phyloP scores from a whole-genome alignment of 2,329 filamentous ascomycete species.

The Penicillium sp. region DNA sequence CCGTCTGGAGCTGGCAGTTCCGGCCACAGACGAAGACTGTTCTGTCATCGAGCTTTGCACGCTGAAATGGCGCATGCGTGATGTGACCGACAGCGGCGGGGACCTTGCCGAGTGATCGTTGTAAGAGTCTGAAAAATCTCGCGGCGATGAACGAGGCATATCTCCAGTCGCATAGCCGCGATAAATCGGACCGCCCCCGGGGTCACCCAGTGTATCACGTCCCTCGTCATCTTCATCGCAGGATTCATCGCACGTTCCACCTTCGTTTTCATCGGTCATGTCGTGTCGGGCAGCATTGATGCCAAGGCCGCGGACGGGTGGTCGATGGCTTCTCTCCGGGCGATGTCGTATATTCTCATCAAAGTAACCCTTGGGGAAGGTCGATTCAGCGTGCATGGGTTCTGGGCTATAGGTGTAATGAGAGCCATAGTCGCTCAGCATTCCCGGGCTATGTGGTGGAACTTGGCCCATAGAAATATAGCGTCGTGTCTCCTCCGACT shows the following conservation, averaged over 20 bases:
- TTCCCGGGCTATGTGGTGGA: neutral
- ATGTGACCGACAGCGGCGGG: constrained; percentile 38
- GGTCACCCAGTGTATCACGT: constrained; percentile 15
- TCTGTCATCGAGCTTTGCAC: constrained; percentile 32
- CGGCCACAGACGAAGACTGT: constrained; percentile 24
- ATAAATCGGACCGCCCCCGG: constrained; percentile 5
- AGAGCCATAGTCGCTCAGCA: constrained; percentile 3
- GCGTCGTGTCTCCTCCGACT: constrained; percentile 14
- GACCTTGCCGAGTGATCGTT: constrained; percentile 30
- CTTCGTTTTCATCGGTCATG: neutral
- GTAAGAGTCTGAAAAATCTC: constrained; percentile 21
- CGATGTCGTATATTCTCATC: constrained; percentile 29
- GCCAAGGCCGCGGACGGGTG: constrained; percentile 13
- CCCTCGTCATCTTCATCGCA: constrained; percentile 27
- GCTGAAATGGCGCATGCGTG: constrained; percentile 38
- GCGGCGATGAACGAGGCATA: neutral
- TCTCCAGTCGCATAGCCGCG: constrained; percentile 12
- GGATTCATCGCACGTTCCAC: constrained; percentile 19
- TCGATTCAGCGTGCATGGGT: neutral
- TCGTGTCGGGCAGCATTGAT: constrained; percentile 8
- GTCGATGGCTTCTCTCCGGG: constrained; percentile 8
- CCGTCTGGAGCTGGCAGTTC: constrained; percentile 32
- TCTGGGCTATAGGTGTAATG: neutral
- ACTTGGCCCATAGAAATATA: constrained; percentile 11
- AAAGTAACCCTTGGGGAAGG: constrained; percentile 33